Percentiles rank a stretch among this genome's conserved stretches.
Conservation (phyloP, 768 basidiomycete species). For the Coprinellus micaceus region DNA sequence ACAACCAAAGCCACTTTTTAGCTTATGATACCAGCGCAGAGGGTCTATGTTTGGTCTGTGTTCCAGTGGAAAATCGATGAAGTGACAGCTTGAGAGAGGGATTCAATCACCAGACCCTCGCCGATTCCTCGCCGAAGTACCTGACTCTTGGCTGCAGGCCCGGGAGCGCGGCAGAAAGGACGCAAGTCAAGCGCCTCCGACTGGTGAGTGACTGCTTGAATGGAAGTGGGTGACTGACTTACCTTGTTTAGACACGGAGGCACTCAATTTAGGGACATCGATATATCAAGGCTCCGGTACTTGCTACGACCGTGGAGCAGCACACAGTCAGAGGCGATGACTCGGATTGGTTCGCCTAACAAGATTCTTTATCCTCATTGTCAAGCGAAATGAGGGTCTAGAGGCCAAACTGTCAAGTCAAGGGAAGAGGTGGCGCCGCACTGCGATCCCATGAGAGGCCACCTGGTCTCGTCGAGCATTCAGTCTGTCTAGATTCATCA, state of each 20-base stretch:
- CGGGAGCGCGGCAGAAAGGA: too few relatives aligned
- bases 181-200: background rate
- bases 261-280: background rate
- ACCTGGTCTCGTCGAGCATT: background rate
- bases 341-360: background rate
- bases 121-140: too few relatives aligned
- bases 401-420: background rate
- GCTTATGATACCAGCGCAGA: too few relatives aligned
- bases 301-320: background rate
- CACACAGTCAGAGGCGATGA: background rate
- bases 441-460: background rate
- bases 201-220: background rate
- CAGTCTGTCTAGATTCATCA: background rate
- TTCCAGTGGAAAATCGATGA: too few relatives aligned
- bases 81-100: too few relatives aligned
- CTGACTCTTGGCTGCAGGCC: too few relatives aligned
- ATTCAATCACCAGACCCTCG: too few relatives aligned
- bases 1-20: too few relatives aligned
- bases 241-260: too few relatives aligned
- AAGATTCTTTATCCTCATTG: background rate
- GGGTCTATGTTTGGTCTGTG: too few relatives aligned
- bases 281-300: background rate
- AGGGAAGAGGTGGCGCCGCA: background rate
- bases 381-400: background rate
- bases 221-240: background rate